Conservation (phyloP, 164 flowering plant genomes). For the Stephania yunnanensis region DNA sequence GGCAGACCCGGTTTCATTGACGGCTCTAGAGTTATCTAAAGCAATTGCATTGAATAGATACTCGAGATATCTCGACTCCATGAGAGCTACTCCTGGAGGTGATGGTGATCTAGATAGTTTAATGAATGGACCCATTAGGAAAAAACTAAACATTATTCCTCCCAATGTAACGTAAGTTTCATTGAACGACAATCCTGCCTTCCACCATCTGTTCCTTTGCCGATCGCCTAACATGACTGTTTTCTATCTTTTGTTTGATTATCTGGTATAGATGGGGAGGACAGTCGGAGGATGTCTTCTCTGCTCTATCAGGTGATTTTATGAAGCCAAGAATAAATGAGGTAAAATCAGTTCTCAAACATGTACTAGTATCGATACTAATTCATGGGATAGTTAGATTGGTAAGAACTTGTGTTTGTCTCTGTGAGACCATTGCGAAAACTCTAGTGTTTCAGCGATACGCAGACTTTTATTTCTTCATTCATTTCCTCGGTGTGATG, state of each 20-base stretch:
- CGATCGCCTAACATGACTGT: neutral
- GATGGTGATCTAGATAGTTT: slow-evolving; percentile 35
- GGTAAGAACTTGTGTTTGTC: neutral
- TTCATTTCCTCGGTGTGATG: neutral
- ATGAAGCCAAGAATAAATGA: slow-evolving; percentile 81
- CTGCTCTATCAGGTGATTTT: slow-evolving; percentile 50
- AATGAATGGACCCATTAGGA: slow-evolving; percentile 59
- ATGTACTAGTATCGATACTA: neutral
- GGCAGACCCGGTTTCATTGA: slow-evolving; percentile 33
- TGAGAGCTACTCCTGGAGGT: slow-evolving; percentile 34
- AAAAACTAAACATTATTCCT: slow-evolving; percentile 74
- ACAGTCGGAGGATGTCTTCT: slow-evolving; percentile 52
- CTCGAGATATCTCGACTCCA: slow-evolving; percentile 46
- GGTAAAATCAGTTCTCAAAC: slow-evolving; percentile 28
- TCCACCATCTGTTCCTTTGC: neutral
- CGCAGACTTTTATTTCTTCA: neutral
- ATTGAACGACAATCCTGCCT: neutral
- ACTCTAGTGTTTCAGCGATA: neutral
- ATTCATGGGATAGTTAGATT: neutral
- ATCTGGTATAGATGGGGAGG: slow-evolving; percentile 65
- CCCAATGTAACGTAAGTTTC: slow-evolving; percentile 48
- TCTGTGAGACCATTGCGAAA: neutral
- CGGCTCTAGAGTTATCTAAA: slow-evolving; percentile 20
- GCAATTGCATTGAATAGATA: slow-evolving; percentile 31
- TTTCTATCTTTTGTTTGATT: neutral